phyloP scores from a whole-genome alignment of 2,329 filamentous ascomycete genomes.

The Dichotomopilus funicola region DNA sequence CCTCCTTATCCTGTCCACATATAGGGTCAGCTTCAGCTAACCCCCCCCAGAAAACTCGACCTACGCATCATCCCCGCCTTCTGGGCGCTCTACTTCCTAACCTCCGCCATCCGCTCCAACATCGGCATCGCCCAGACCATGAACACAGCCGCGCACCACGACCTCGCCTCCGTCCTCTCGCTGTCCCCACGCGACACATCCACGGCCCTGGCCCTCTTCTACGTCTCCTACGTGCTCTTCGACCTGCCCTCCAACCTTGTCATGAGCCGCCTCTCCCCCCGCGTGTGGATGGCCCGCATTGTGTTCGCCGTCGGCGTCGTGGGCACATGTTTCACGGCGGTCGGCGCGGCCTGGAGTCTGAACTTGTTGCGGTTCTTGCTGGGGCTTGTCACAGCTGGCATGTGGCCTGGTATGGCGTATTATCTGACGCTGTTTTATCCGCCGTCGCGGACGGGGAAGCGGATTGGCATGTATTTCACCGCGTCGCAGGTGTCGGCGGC shows the following conservation, averaged over 20 bases:
- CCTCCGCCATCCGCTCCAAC: conserved; percentile 85
- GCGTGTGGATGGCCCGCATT: conserved; percentile 88
- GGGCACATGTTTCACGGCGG: conserved; percentile 75
- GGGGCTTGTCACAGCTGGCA: conserved; percentile 80
- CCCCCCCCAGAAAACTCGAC: conserved; percentile 43
- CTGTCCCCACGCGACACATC: conserved; percentile 72
- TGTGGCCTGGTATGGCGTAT: conserved; percentile 95
- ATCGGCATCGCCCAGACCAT: conserved; percentile 93
- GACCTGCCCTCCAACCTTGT: conserved; percentile 82
- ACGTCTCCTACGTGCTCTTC: conserved; percentile 86
- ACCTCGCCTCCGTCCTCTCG: conserved; percentile 64
- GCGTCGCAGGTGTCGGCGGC: conserved; percentile 83
- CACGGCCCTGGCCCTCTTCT: conserved; percentile 80
- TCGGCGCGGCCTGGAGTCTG: conserved; percentile 75
- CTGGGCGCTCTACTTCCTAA: conserved; percentile 87
- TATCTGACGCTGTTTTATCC: conserved; percentile 91
- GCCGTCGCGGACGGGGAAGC: conserved; percentile 75
- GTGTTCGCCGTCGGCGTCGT: conserved; percentile 82
- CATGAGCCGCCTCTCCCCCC: conserved; percentile 79
- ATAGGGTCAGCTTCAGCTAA: neutral
- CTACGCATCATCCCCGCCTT: conserved; percentile 64
- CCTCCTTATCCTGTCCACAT: neutral
- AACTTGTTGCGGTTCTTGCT: conserved; percentile 82
- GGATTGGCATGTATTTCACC: conserved; percentile 85
- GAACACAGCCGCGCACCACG: conserved; percentile 65